These are phyloP conservation scores for Scutellaria minor DNA, from an alignment of 257 asterid species.

Conservation along the genomic window DNA sequence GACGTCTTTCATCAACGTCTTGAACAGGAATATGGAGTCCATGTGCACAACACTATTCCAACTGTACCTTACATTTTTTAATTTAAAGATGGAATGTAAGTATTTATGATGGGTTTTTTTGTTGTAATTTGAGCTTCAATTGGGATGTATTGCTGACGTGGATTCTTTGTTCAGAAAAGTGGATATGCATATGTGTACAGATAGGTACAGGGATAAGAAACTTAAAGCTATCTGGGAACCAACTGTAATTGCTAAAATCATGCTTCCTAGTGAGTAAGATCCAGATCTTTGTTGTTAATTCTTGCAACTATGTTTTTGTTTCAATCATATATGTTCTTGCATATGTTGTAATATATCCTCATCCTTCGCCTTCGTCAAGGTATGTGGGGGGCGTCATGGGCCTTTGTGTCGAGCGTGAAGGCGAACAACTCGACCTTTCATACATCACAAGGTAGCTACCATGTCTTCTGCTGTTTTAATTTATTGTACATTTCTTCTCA, in stretches of 20 bases:
- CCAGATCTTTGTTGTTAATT: neutral
- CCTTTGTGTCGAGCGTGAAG: conserved; percentile 81
- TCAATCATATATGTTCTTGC: neutral
- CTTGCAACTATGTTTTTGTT: neutral
- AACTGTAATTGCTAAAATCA: conserved; percentile 73
- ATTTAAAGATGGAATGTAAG: conserved; percentile 79
- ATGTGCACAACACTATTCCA: conserved; percentile 73
- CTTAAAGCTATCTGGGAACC: conserved; percentile 79
- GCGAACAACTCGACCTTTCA: conserved; percentile 80
- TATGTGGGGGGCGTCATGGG: conserved; percentile 81
- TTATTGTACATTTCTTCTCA: too few relatives aligned
- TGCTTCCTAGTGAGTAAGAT: conserved; percentile 95
- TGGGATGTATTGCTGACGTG: neutral
- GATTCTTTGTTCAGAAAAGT: conserved; percentile 50
- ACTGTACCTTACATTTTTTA: conserved; percentile 89
- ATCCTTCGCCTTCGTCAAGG: conserved; percentile 39
- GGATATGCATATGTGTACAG: conserved; percentile 49
- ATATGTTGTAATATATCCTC: neutral
- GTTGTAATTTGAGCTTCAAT: neutral
- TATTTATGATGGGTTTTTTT: conserved; percentile 3
- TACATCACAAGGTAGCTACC: conserved; percentile 71
- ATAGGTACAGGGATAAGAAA: conserved; percentile 26
- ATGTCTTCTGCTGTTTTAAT: too few relatives aligned
- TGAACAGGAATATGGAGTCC: conserved; percentile 88
- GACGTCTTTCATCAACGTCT: conserved; percentile 94